A percentile compares a stretch with the other conserved stretches of the same genome.
These are phyloP conservation scores for Iris macrosiphon DNA, from an alignment of 106 monocot genomes.

Conservation along the genomic window DNA sequence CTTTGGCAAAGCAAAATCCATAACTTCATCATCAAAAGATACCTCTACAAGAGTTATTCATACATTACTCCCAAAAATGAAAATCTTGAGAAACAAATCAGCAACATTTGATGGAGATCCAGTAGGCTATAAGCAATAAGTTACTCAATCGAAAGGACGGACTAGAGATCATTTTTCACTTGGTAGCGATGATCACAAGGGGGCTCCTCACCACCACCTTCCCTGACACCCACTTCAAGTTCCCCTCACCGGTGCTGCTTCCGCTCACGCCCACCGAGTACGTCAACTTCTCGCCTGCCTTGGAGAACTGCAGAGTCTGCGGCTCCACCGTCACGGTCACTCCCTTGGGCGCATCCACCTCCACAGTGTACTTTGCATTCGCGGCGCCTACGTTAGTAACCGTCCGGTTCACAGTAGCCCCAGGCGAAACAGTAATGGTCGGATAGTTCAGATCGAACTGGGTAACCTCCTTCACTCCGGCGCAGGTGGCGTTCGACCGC, in stretches of 20 bases:
- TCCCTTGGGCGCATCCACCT: conserved; percentile 9
- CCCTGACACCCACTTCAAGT: conserved; percentile 13
- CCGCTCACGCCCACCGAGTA: conserved; percentile 12
- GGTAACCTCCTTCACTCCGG: neutral
- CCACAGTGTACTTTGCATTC: conserved; percentile 5
- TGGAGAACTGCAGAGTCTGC: conserved; percentile 14
- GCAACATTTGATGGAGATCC: too few relatives aligned
- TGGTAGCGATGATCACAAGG: neutral
- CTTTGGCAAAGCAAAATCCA: too few relatives aligned
- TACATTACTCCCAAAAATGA: too few relatives aligned
- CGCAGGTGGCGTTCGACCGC: conserved; percentile 2
- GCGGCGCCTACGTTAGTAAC: conserved; percentile 30
- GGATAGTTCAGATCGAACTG: conserved; percentile 42
- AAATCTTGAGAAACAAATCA: too few relatives aligned
- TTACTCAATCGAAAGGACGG: too few relatives aligned
- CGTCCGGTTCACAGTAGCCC: conserved; percentile 19
- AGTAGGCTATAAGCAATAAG: too few relatives aligned
- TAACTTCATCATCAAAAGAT: too few relatives aligned
- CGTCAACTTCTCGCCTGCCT: conserved; percentile 11
- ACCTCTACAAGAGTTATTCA: too few relatives aligned
- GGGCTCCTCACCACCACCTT: conserved; percentile 11
- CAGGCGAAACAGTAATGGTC: conserved; percentile 5
- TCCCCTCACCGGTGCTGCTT: neutral
- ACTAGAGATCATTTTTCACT: too few relatives aligned
- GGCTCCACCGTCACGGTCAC: conserved; percentile 20